phyloP scores from a whole-genome alignment of 805 yeast genomes.

The Saccharomycopsis amapae region DNA sequence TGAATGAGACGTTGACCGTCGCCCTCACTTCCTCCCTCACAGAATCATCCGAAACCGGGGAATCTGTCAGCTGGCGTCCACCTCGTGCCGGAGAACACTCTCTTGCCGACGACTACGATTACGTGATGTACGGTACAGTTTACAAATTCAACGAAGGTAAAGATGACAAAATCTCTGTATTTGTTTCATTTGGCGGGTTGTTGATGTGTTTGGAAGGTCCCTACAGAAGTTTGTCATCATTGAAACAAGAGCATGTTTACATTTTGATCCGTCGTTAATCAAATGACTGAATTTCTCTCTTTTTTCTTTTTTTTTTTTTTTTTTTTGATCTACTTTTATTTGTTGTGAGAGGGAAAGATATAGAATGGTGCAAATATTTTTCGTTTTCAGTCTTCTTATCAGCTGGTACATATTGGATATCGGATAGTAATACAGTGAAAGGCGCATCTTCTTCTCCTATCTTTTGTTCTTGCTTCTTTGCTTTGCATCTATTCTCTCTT shows the following conservation, averaged over 20 bases:
- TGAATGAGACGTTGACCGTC: slow-evolving; percentile 72
- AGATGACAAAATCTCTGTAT: slow-evolving; percentile 67
- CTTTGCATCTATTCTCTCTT: no score
- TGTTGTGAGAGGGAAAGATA: no score
- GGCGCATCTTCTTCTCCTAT: no score
- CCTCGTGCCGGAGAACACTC: slow-evolving; percentile 79
- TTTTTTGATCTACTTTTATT: background rate
- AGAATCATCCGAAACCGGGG: slow-evolving; percentile 39
- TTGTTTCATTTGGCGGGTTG: slow-evolving; percentile 93
- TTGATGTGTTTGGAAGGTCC: slow-evolving; percentile 92
- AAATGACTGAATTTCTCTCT: background rate
- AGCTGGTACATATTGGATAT: no score
- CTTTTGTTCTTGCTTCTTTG: no score
- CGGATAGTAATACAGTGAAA: no score
- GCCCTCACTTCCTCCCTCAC: slow-evolving; percentile 75
- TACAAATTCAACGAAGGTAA: slow-evolving; percentile 88
- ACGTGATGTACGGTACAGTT: slow-evolving; percentile 96
- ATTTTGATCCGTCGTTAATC: slow-evolving; percentile 59
- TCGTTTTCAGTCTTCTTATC: no score
- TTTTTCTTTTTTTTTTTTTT: background rate
- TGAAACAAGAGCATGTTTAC: slow-evolving; percentile 93
- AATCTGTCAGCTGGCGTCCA: slow-evolving; percentile 32
- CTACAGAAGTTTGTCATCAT: slow-evolving; percentile 76
- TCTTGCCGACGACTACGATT: slow-evolving; percentile 93
- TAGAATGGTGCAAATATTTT: no score